Conservation (phyloP, 805 yeast genomes). For the Lipomyces starkeyi region DNA sequence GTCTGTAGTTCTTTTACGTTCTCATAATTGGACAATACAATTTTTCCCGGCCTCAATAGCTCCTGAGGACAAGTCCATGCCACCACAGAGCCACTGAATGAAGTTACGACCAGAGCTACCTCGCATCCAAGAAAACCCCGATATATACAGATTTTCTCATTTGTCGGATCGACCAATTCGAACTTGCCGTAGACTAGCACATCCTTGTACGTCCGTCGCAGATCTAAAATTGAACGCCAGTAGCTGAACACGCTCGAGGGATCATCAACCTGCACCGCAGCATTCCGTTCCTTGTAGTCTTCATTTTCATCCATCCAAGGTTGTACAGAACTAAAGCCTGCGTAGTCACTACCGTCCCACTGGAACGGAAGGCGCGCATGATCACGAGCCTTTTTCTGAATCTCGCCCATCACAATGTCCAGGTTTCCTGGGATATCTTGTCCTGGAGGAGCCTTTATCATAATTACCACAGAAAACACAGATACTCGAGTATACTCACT, state of each 20-base stretch:
- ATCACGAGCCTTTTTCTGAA: conserved; percentile 54
- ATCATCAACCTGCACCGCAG: conserved; percentile 53
- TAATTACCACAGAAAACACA: neutral
- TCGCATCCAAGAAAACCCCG: conserved; percentile 6
- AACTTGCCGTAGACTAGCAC: conserved; percentile 54
- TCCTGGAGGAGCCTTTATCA: neutral
- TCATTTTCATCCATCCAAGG: conserved; percentile 62
- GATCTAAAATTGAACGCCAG: conserved; percentile 52
- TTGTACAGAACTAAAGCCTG: conserved; percentile 53
- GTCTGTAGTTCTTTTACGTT: neutral
- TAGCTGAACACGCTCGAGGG: conserved; percentile 55
- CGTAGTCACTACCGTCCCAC: conserved; percentile 50
- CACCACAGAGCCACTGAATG: conserved; percentile 10
- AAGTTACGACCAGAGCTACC: conserved; percentile 14
- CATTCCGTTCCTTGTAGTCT: conserved; percentile 57
- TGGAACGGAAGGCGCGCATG: conserved; percentile 61
- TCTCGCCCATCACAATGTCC: conserved; percentile 31
- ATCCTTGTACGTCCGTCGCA: conserved; percentile 55
- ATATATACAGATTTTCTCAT: conserved; percentile 16
- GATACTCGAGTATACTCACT: neutral
- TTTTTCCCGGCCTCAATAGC: conserved; percentile 8
- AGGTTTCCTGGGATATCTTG: conserved; percentile 4
- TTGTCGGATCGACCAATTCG: conserved; percentile 49
- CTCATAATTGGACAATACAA: conserved; percentile 14
- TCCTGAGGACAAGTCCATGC: conserved; percentile 16